These are phyloP conservation scores for Rhodotorula sp. DNA, from an alignment of 1,284 basidiomycete species.

Conservation along the genomic window DNA sequence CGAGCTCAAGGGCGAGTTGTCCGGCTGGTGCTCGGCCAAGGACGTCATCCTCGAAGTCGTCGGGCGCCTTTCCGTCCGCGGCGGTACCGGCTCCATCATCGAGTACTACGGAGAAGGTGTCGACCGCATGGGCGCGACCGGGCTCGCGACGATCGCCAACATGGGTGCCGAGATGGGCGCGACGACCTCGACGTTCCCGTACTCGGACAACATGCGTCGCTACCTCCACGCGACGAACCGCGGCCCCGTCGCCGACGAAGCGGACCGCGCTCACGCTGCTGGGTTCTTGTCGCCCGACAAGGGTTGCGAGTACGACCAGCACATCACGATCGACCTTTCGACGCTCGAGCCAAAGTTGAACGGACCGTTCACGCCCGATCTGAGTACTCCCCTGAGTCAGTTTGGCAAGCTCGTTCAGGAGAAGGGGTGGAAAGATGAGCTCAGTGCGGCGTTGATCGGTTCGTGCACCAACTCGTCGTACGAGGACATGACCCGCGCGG, in stretches of 20 bases:
- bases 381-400: slow-evolving; percentile 90
- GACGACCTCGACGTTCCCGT: slow-evolving; percentile 96
- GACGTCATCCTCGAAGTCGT: slow-evolving; percentile 94
- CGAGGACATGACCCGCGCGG: slow-evolving; percentile 69
- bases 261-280: slow-evolving; percentile 73
- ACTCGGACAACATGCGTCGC: slow-evolving; percentile 76
- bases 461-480: slow-evolving; percentile 98
- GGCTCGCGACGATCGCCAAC: slow-evolving; percentile 52
- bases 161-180: slow-evolving; percentile 99
- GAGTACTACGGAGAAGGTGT: slow-evolving; percentile 99
- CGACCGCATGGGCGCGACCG: slow-evolving; percentile 85
- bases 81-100: slow-evolving; percentile 92
- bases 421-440: slow-evolving; percentile 86
- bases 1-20: slow-evolving; percentile 82
- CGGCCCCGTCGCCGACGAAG: slow-evolving; percentile 79
- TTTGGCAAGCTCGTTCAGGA: slow-evolving; percentile 77
- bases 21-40: slow-evolving; percentile 93
- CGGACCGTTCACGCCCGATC: slow-evolving; percentile 96
- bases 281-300: slow-evolving; percentile 82
- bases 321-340: slow-evolving; percentile 91
- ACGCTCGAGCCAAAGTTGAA: slow-evolving; percentile 93
- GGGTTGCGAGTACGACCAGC: slow-evolving; percentile 89
- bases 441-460: slow-evolving; percentile 89
- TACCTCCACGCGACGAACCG: slow-evolving; percentile 90
- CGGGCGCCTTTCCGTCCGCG: slow-evolving; percentile 91